phyloP scores from a whole-genome alignment of 768 basidiomycete species.

The Xerocomellus intermedius region DNA sequence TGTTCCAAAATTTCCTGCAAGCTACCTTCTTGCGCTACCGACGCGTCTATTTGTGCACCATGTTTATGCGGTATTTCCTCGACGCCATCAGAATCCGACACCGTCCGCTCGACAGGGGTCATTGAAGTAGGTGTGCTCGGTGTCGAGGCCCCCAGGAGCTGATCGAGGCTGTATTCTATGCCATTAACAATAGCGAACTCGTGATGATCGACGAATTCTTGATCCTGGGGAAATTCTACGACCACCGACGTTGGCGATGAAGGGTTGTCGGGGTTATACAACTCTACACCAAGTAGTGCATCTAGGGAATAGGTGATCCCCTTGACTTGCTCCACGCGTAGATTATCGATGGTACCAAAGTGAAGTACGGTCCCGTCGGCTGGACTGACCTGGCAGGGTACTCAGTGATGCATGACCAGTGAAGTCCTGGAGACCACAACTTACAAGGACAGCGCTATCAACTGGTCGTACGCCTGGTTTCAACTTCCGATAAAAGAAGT shows the following conservation, averaged over 20 bases:
- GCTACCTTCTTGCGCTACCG: constrained; percentile 56
- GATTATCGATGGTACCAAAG: constrained; percentile 78
- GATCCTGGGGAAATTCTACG: constrained; percentile 40
- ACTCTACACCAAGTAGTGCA: constrained; percentile 81
- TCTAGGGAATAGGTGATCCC: constrained; percentile 96
- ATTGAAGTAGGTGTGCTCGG: constrained; percentile 41
- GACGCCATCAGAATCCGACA: constrained; percentile 21
- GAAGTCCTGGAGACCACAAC: constrained; percentile 15
- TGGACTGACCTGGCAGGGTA: constrained; percentile 70
- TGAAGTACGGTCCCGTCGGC: constrained; percentile 93
- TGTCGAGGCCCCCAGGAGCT: constrained; percentile 66
- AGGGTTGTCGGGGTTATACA: constrained; percentile 41
- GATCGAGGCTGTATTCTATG: constrained; percentile 90
- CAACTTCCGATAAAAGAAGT: constrained; percentile 91
- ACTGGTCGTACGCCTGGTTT: constrained; percentile 82
- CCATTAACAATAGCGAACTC: constrained; percentile 97
- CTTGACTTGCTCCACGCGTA: constrained; percentile 93
- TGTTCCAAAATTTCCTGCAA: constrained; percentile 59
- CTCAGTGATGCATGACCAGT: background rate
- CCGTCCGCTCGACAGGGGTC: constrained; percentile 26
- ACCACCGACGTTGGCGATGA: constrained; percentile 41
- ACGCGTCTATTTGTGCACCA: constrained; percentile 72
- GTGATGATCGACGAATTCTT: constrained; percentile 73
- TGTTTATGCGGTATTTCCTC: constrained; percentile 50
- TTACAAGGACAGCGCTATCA: constrained; percentile 68